phyloP scores from a whole-genome alignment of 768 basidiomycete genomes.

The Serendipita sp. region DNA sequence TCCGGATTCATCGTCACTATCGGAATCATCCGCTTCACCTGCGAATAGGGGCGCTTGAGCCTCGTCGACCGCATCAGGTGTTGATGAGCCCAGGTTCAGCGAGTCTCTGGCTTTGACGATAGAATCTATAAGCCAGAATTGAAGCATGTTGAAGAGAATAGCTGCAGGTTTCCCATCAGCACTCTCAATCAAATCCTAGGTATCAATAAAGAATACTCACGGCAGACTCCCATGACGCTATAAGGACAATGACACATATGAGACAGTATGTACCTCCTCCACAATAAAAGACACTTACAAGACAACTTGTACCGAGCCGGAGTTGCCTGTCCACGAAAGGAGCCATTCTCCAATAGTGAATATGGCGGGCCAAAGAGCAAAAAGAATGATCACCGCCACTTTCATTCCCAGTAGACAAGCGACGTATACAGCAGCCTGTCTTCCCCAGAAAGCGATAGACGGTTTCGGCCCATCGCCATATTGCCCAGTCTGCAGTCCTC shows the following conservation, averaged over 20 bases:
- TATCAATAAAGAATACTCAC: constrained; percentile 19
- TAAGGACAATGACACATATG: neutral
- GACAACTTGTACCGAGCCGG: constrained; percentile 56
- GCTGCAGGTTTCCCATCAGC: neutral
- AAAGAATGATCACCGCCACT: constrained; percentile 62
- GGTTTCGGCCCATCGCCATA: constrained; percentile 66
- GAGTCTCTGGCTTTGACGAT: constrained; percentile 53
- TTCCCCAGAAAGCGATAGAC: constrained; percentile 50
- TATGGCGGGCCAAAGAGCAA: constrained; percentile 54
- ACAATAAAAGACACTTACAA: constrained; percentile 39
- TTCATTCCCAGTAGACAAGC: constrained; percentile 77
- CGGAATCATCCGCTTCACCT: constrained; percentile 7
- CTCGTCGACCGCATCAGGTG: constrained; percentile 7
- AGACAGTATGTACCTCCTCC: neutral
- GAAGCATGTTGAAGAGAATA: constrained; percentile 71
- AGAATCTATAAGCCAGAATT: constrained; percentile 92
- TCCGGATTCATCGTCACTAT: constrained; percentile 11
- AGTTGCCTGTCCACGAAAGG: constrained; percentile 57
- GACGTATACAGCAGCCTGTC: constrained; percentile 72
- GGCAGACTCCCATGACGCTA: constrained; percentile 85
- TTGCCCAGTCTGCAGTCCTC: constrained; percentile 72
- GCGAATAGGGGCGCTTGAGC: constrained; percentile 8
- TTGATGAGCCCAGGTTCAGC: constrained; percentile 3
- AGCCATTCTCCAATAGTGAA: constrained; percentile 75
- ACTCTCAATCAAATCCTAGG: neutral